Conservation (phyloP, 75 land plant genomes). For the Gnetum montanum region DNA sequence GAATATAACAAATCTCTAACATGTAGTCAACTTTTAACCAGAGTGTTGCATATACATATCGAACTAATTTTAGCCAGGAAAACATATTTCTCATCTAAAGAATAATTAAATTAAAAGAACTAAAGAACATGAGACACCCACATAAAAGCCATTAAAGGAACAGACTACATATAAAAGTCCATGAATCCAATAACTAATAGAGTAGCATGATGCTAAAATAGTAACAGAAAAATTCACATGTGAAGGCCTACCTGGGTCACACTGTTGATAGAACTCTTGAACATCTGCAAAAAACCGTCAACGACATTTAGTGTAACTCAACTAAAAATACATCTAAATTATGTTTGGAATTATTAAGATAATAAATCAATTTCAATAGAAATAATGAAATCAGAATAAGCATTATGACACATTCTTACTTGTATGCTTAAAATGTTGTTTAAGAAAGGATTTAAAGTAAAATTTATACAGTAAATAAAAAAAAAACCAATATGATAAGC, state of each 20-base stretch:
- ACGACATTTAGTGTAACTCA: too few relatives aligned
- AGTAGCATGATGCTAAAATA: not conserved
- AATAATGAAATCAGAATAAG: too few relatives aligned
- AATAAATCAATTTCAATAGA: not conserved
- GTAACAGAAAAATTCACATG: not conserved
- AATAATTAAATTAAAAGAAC: not conserved
- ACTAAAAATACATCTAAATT: not conserved
- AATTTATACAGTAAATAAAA: not conserved
- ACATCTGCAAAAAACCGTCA: constrained; percentile 20
- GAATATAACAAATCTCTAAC: too few relatives aligned
- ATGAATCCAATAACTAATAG: not conserved
- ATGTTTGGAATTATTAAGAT: not conserved
- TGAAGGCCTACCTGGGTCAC: constrained; percentile 13
- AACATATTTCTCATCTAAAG: not conserved
- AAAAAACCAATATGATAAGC: not conserved
- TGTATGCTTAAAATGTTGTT: not conserved
- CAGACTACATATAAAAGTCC: not conserved
- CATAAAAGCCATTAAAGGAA: not conserved
- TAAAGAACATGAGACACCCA: not conserved
- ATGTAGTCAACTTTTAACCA: too few relatives aligned
- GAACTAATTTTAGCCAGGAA: too few relatives aligned
- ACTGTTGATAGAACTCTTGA: constrained; percentile 27
- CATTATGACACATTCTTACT: too few relatives aligned
- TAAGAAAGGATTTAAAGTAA: not conserved
- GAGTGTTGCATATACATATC: too few relatives aligned